Base-by-base conservation (phyloP, 75 land plant genomes). In the Pseudotsuga menziesii region DNA sequence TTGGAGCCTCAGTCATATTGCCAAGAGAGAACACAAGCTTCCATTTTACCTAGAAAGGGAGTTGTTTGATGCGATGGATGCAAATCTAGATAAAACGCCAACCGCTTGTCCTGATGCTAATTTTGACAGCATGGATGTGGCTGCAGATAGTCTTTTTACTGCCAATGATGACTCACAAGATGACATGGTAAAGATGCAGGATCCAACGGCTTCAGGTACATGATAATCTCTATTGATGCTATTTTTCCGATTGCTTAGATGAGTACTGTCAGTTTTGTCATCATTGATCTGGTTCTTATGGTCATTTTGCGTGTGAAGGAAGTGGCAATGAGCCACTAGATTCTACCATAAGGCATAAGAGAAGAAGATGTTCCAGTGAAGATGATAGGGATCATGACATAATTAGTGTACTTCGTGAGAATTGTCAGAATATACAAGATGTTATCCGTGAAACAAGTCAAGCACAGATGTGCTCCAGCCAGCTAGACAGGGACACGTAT, bases 11-110 rank as follows among this genome's bases (percentile, higher is more conserved):
- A 58, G 36, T 19, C 32, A 32, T 56, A 61, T 39, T 48, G 48
- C 16, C 15, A 80, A 44, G 39, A 41, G 67, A 25, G 56, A 76
- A 23, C 56, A 64, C 1, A 72, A 64, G 60, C 73, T 80, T 57
- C 82, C 82, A 22, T 57, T 26, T 3, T 25, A 22, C 16, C 75
- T 66, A 25, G 73, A 80, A 27, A 52, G 61, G 76, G 82, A 80
- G 62, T 41, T 80, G 22, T 80, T 66, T 70, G 61, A 27, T 16
- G 72, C 16, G 20, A 29, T 29, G 39, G 72, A 69, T 29, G 26
- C 35, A 69, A n/a, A 69, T 17, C 39, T 36, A 29, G 72, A 69
- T 32, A 32, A 29, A 32, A 36, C 16, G 25, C 39, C 72, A 69
- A 29, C 19, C 2, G 13, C 39, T 15, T 29, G n/a, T 32, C 39